Base-by-base conservation (phyloP, 495 filamentous ascomycete species). In the Penicillium chermesinum region DNA sequence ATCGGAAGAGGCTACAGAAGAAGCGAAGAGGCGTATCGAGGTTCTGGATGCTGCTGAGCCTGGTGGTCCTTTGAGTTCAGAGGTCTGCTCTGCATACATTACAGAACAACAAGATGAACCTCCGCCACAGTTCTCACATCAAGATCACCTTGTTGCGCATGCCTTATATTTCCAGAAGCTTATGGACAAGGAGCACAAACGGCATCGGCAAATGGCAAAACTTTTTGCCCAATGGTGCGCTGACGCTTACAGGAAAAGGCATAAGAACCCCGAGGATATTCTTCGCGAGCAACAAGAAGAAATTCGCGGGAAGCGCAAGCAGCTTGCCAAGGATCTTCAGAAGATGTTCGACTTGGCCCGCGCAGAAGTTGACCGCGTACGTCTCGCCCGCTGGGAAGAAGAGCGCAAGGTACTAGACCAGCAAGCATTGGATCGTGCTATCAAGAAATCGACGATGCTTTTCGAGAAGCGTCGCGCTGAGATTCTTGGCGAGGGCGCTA, bases 141-240 rank as follows among this genome's bases (percentile, higher is more conserved):
- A 80, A 47, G 90, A 96, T 58, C 87, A 96, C 58, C 74, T 97
- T 7, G 77, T 88, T 35, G 81, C 83, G 12, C 89, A 95, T 55
- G 88, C 87, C 37, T 52, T 87, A 9, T 80, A 89, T 53, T 90
- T 97, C 55, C 81, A 87, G 34, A 83, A 78, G 52, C 71, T 95
- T 33, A 76, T 96, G 71, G 68, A 83, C 17, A 74, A 81, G 44
- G 94, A 97, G 63, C 80, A 85, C 46, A 79, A 77, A 52, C 78
- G 83, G 10, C 94, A 97, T 50, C 70, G 69, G 7, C 62, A 73
- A 14, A 72, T 58, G 40, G 72, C 72, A 21, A 71, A 64, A 38
- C 50, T 67, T 22, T 61, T 72, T 41, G 72, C 72, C 6, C 70
- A 71, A 33, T 71, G 64, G 69, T 75, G 72, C 44, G 70, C 70